Evolutionary conservation across 306 rosid species (phyloP).

Genomic region (Acacia melanoxylon): DNA sequence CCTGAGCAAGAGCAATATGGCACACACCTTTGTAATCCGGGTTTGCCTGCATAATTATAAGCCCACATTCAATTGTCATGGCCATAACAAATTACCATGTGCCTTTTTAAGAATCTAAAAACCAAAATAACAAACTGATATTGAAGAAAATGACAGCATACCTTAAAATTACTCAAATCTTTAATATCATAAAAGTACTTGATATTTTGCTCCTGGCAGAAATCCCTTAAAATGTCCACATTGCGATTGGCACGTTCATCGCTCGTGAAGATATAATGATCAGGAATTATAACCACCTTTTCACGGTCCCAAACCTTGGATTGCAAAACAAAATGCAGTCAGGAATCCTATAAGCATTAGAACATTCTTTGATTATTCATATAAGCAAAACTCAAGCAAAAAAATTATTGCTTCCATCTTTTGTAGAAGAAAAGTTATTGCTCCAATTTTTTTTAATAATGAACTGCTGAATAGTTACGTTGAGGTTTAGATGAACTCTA

Average conservation of each 20-base stretch:
- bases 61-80: conserved; percentile 3
- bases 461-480: not conserved
- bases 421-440: not conserved
- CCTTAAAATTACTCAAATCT: conserved; percentile 90
- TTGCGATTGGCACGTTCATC: conserved; percentile 97
- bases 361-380: not conserved
- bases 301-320: conserved; percentile 94
- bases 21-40: conserved; percentile 99
- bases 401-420: not conserved
- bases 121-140: not conserved
- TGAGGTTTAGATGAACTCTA: not conserved
- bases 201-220: conserved; percentile 81
- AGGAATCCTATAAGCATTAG: conserved; percentile 6
- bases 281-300: conserved; percentile 89
- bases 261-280: conserved; percentile 87
- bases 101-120: conserved; percentile 15
- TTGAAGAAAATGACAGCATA: conserved; percentile 27
- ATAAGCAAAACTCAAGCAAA: not conserved
- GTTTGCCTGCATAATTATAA: conserved; percentile 67
- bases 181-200: conserved; percentile 95
- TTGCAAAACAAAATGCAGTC: conserved; percentile 20
- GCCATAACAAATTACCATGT: conserved; percentile 8
- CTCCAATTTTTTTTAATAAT: not conserved
- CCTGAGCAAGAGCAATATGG: conserved; percentile 96
- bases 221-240: conserved; percentile 90